A percentile compares a stretch with the other conserved stretches of the same genome.
Evolutionary conservation across 1,284 basidiomycete species (phyloP).

Genomic region (Fomitopsis betulina): DNA sequence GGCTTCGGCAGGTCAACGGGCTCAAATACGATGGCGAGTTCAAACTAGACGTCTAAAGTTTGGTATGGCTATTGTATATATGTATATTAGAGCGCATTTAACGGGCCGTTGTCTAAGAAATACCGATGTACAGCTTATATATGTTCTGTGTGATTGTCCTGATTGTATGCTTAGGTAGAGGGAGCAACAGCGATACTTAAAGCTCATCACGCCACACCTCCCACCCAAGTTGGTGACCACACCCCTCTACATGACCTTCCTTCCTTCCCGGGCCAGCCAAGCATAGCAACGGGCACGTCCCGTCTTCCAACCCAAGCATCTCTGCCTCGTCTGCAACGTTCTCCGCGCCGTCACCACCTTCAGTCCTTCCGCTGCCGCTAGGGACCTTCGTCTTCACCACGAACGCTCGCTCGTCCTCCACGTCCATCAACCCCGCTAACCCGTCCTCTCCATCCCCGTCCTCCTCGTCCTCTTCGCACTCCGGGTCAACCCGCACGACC

Average conservation of each 20-base stretch:
- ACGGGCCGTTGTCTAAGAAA: background rate
- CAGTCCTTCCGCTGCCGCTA: background rate
- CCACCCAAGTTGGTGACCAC: slow-evolving; percentile 27
- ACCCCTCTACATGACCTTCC: slow-evolving; percentile 23
- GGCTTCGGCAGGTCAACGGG: slow-evolving; percentile 1
- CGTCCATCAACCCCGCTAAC: slow-evolving; percentile 43
- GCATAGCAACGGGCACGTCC: slow-evolving; percentile 40
- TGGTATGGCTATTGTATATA: background rate
- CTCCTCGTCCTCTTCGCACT: slow-evolving; percentile 19
- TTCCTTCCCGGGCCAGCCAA: slow-evolving; percentile 34
- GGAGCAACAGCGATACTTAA: slow-evolving; percentile 9
- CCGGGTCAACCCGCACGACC: slow-evolving; percentile 29
- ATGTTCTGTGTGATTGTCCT: background rate
- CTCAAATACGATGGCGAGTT: background rate
- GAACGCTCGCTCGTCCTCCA: slow-evolving; percentile 34
- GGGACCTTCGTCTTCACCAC: slow-evolving; percentile 9
- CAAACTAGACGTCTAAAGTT: background rate
- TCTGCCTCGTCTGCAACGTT: slow-evolving; percentile 3
- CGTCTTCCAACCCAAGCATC: slow-evolving; percentile 5
- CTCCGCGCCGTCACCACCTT: background rate
- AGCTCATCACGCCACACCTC: slow-evolving; percentile 27
- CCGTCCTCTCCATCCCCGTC: slow-evolving; percentile 32
- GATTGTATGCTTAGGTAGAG: no score
- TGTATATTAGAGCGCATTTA: background rate
- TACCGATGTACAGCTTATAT: background rate